Evolutionary conservation across 73 alveolate genomes (phyloP).

Genomic region (Paramecium sexaurelia): DNA sequence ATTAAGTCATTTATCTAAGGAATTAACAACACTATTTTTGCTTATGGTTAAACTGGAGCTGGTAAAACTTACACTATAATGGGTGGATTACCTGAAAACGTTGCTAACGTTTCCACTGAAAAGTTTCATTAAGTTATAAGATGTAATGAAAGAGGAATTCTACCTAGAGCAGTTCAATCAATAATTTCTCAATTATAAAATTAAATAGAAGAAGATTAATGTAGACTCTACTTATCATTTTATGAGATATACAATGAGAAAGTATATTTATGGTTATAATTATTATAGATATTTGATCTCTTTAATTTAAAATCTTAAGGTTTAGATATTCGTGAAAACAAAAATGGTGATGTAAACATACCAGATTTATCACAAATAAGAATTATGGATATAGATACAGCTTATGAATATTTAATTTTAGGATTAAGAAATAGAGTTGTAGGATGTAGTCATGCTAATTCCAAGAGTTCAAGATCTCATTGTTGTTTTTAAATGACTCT

Average conservation of each 20-base stretch:
- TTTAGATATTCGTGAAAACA: conserved; percentile 64
- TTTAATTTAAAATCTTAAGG: conserved; percentile 57
- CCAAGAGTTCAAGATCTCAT: conserved; percentile 67
- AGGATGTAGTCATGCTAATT: conserved; percentile 67
- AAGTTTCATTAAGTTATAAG: conserved; percentile 42
- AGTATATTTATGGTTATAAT: neutral
- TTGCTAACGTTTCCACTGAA: conserved; percentile 52
- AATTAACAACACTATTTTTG: conserved; percentile 68
- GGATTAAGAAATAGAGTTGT: conserved; percentile 70
- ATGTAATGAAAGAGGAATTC: conserved; percentile 63
- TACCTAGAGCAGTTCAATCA: conserved; percentile 57
- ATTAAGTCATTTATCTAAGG: conserved; percentile 58
- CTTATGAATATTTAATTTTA: conserved; percentile 59
- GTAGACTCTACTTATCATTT: conserved; percentile 57
- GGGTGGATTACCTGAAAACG: conserved; percentile 67
- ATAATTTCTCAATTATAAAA: neutral
- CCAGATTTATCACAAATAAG: conserved; percentile 51
- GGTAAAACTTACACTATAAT: conserved; percentile 68
- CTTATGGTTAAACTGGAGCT: conserved; percentile 72
- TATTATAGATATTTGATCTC: conserved; percentile 44
- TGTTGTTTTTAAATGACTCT: conserved; percentile 61
- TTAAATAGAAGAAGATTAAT: conserved; percentile 51
- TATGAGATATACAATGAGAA: conserved; percentile 65
- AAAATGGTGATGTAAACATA: conserved; percentile 68
- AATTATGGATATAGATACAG: conserved; percentile 60